Conservation (phyloP, 257 asterid species). For the Solanum chilense region DNA sequence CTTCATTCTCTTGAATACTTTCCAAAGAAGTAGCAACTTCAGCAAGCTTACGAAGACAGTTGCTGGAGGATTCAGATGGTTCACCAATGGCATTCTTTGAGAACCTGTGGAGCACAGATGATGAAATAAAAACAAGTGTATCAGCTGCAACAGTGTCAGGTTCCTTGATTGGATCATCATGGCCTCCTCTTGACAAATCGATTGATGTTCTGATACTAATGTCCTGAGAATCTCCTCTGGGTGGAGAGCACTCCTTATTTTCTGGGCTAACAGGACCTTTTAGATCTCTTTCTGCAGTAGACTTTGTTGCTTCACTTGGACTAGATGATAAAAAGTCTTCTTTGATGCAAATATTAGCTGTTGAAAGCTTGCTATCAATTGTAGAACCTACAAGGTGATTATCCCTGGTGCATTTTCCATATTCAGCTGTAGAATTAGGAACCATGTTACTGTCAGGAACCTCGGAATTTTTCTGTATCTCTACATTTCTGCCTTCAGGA, state of each 20-base stretch:
- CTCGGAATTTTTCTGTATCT: background rate
- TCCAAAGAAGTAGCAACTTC: constrained; percentile 34
- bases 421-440: background rate
- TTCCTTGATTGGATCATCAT: background rate
- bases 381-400: background rate
- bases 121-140: constrained; percentile 26
- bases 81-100: background rate
- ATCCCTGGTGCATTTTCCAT: background rate
- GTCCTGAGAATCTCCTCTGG: constrained; percentile 39
- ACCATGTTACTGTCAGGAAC: background rate
- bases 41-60: constrained; percentile 45
- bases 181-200: background rate
- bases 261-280: constrained; percentile 49
- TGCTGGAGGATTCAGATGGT: background rate
- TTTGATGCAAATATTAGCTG: background rate
- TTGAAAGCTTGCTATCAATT: constrained; percentile 6
- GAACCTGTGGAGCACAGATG: constrained; percentile 3
- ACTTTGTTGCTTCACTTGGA: background rate
- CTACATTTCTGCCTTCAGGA: background rate
- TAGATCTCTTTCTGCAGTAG: constrained; percentile 16
- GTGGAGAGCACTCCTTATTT: constrained; percentile 50
- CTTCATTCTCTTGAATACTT: constrained; percentile 11
- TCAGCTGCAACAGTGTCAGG: constrained; percentile 45
- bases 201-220: constrained; percentile 10
- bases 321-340: constrained; percentile 13